Evolutionary conservation across 306 rosid genomes (phyloP).

Genomic region (Echinosophora koreensis): DNA sequence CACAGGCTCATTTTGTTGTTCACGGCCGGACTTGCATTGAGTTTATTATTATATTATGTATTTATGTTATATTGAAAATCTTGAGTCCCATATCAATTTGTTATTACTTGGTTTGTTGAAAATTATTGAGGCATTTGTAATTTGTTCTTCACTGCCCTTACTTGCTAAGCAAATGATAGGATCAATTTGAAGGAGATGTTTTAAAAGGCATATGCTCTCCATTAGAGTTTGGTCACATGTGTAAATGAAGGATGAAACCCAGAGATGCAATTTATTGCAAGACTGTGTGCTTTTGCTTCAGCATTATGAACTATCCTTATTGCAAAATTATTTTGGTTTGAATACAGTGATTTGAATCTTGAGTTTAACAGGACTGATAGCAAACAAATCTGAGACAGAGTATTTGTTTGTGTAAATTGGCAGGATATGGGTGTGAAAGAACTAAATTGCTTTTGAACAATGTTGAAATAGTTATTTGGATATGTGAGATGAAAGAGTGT

Average conservation of each 20-base stretch:
- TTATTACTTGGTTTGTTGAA: neutral
- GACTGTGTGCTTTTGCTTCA: constrained; percentile 34
- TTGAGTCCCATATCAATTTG: constrained; percentile 1
- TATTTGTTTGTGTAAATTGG: constrained; percentile 21
- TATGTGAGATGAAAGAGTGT: constrained; percentile 19
- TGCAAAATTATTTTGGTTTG: neutral
- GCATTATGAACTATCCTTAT: constrained; percentile 17
- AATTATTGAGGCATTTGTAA: neutral
- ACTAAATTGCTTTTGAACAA: neutral
- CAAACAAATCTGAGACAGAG: constrained; percentile 1
- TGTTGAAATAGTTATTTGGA: neutral
- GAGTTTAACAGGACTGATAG: constrained; percentile 19
- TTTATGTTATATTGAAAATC: constrained; percentile 6
- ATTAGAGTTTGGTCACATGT: neutral
- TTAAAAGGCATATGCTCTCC: constrained; percentile 20
- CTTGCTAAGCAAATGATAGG: constrained; percentile 11
- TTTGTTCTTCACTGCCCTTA: neutral
- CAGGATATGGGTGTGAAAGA: neutral
- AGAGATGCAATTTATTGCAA: constrained; percentile 9
- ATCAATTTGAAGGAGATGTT: neutral
- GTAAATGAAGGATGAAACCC: neutral
- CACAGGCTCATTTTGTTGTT: constrained; percentile 25
- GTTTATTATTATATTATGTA: neutral
- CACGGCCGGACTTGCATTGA: neutral
- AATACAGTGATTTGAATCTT: constrained; percentile 27